These are phyloP conservation scores for Saccharomycopsis babjevae DNA, from an alignment of 805 yeast species.

Conservation along the genomic window DNA sequence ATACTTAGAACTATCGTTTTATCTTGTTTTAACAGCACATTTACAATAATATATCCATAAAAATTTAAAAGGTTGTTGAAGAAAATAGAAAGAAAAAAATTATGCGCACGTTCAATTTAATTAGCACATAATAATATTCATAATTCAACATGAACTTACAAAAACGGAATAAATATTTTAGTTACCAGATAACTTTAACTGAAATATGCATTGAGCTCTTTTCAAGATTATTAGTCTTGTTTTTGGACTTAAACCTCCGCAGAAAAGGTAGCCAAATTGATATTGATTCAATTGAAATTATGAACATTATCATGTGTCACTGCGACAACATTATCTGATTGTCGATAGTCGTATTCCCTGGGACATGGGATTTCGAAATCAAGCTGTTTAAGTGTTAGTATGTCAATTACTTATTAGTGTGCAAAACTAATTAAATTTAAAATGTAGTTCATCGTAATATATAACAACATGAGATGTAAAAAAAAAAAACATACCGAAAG, in stretches of 20 bases:
- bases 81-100: neutral
- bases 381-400: conserved; percentile 25
- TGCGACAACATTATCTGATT: no score
- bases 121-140: neutral
- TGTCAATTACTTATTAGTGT: neutral
- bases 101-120: neutral
- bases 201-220: no score
- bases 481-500: conserved; percentile 32
- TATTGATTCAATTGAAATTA: no score
- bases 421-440: neutral
- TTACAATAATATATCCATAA: no score
- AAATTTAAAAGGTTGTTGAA: neutral
- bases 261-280: no score
- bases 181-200: neutral
- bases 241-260: no score
- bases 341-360: neutral
- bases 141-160: neutral
- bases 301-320: no score
- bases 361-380: conserved; percentile 41
- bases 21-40: neutral
- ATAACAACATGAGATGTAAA: no score
- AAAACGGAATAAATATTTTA: neutral
- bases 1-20: no score
- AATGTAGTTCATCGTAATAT: neutral
- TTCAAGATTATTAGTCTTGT: no score